Evolutionary conservation across 169 alveolate species (phyloP), one percentile per base, ranked within the genome.

Genomic region (Plasmodium reichenowi): DNA sequence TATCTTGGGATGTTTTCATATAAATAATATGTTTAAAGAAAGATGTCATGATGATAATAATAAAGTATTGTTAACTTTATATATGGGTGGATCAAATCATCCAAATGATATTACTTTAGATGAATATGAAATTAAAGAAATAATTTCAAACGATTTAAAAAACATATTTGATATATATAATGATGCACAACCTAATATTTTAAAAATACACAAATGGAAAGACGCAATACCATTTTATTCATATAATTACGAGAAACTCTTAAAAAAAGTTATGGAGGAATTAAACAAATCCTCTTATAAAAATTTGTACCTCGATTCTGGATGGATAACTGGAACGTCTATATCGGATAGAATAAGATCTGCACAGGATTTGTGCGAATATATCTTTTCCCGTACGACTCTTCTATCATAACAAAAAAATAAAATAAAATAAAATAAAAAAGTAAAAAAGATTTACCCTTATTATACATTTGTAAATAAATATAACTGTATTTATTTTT

Each of bases 321-420:
- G 89, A 13, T 76, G 89, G 89, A 64, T 76, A 48, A 76, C 89
- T 4, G 89, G 89, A 20, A 76, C 89, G 12, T 76, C 89, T 52
- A 76, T 76, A 48, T 76, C 89, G n/a, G 89, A 76, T 26, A 63
- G 89, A 24, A 64, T 76, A 24, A 20, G 62, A 7, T 76, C 89
- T 22, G 89, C 89, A 20, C 63, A 50, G 54, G 89, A 62, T 20
- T 74, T 74, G 58, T 74, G 74, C 22, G 74, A 60, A 17, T 74
- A 38, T 74, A 52, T 74, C 15, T 32, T 5, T 38, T 38, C 7
- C 2, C 47, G 0, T 5, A 5, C 9, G 47, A 38, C 1, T 5
- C 10, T 3, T 38, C 2, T 0, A 38, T 38, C 47, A 38, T 9
- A 26, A 26, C 2, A 26, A 26, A 38, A 38, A n/a, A n/a, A n/a